A percentile compares a stretch with the other conserved stretches of the same genome.
Evolutionary conservation across 768 basidiomycete genomes (phyloP).

Genomic region (Termitomyces heimii): DNA sequence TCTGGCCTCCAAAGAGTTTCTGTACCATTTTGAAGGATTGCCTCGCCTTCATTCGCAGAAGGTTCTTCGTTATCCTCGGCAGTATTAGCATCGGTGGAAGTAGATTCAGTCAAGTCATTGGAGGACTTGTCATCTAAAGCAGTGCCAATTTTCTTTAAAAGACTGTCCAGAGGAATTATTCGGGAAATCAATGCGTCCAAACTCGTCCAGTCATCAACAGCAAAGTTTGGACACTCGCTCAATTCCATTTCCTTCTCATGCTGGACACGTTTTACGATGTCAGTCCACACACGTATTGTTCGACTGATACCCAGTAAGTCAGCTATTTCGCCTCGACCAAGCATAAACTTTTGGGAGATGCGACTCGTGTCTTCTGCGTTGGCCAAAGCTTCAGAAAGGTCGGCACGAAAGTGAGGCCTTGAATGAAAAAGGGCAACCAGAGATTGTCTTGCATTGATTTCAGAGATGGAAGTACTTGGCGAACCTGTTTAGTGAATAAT

Average conservation of each 20-base stretch:
- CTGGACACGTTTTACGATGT: slow-evolving; percentile 42
- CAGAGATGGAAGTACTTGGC: slow-evolving; percentile 68
- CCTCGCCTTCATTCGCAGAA: background rate
- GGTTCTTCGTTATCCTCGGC: background rate
- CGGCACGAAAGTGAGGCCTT: slow-evolving; percentile 57
- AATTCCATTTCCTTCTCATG: slow-evolving; percentile 53
- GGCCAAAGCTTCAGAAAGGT: slow-evolving; percentile 49
- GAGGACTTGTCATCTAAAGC: slow-evolving; percentile 17
- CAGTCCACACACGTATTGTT: slow-evolving; percentile 56
- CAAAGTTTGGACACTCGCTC: slow-evolving; percentile 22
- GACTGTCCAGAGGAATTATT: slow-evolving; percentile 41
- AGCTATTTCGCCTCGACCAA: slow-evolving; percentile 57
- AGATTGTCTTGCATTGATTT: slow-evolving; percentile 72
- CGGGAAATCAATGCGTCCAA: slow-evolving; percentile 48
- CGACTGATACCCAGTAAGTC: slow-evolving; percentile 63
- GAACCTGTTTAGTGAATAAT: slow-evolving; percentile 48
- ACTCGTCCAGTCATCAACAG: slow-evolving; percentile 44
- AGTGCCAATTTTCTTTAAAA: slow-evolving; percentile 51
- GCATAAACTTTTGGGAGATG: slow-evolving; percentile 69
- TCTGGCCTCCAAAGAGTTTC: slow-evolving; percentile 20
- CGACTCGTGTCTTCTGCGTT: slow-evolving; percentile 67
- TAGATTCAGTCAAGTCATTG: slow-evolving; percentile 2
- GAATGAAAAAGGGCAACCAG: slow-evolving; percentile 66
- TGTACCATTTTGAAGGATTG: background rate
- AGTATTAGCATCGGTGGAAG: background rate